Conservation (phyloP, 2,329 filamentous ascomycete species). For the Fusarium tanahbumbuense region DNA sequence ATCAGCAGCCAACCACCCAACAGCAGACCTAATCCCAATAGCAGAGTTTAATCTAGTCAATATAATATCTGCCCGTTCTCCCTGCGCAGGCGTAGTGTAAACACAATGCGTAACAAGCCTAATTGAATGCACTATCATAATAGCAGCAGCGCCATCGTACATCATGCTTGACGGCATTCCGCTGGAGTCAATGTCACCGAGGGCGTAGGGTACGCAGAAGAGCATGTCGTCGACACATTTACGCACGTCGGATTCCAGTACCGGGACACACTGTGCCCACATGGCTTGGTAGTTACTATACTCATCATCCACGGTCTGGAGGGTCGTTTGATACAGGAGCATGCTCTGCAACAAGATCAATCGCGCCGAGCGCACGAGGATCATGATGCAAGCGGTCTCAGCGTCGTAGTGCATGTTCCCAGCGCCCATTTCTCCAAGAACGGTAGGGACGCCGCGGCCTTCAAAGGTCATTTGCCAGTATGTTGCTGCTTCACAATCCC, state of each 20-base stretch:
- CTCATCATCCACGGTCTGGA: constrained; percentile 10
- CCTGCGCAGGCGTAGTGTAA: constrained; percentile 44
- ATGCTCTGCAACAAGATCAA: constrained; percentile 48
- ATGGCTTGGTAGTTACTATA: constrained; percentile 15
- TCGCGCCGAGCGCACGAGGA: constrained; percentile 48
- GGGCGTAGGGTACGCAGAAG: constrained; percentile 47
- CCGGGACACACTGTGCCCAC: constrained; percentile 34
- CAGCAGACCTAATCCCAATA: constrained; percentile 49
- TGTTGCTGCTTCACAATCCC: constrained; percentile 47
- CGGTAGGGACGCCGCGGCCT: constrained; percentile 44
- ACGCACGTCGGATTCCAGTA: constrained; percentile 41
- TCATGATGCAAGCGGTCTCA: constrained; percentile 50
- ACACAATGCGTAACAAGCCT: constrained; percentile 48
- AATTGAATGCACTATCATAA: constrained; percentile 49
- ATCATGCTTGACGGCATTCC: constrained; percentile 39
- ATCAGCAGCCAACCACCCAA: constrained; percentile 13
- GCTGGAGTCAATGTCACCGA: constrained; percentile 45
- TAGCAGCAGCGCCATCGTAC: constrained; percentile 49
- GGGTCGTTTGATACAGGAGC: constrained; percentile 41
- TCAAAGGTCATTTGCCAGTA: constrained; percentile 50
- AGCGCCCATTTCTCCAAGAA: constrained; percentile 43
- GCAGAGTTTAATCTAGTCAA: constrained; percentile 45
- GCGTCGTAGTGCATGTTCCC: constrained; percentile 44
- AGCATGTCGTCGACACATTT: constrained; percentile 50
- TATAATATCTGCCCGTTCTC: constrained; percentile 35